Conservation (phyloP, 2,329 filamentous ascomycete species). For the Aspergillus amoenus region DNA sequence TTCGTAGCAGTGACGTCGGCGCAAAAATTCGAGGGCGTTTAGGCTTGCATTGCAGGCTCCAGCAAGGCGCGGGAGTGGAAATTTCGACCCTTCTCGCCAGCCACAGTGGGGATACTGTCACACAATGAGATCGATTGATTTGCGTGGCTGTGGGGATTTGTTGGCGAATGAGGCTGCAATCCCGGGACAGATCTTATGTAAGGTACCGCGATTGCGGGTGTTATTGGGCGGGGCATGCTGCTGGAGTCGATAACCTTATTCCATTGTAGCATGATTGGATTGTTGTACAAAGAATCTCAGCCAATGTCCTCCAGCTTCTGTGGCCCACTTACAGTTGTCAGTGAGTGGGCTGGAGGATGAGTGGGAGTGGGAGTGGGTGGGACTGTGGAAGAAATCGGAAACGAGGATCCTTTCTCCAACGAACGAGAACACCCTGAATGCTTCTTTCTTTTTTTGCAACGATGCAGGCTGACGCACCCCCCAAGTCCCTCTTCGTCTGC, state of each 20-base stretch:
- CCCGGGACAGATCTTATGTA: neutral
- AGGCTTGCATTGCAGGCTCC: too few species aligned
- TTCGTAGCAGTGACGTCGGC: neutral
- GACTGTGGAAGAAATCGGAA: too few species aligned
- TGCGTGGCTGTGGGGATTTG: neutral
- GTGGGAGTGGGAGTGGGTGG: too few species aligned
- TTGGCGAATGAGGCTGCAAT: neutral
- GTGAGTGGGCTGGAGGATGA: too few species aligned
- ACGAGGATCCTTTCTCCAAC: too few species aligned
- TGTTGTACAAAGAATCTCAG: too few species aligned
- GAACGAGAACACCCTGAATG: too few species aligned
- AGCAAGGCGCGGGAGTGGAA: too few species aligned
- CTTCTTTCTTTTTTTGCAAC: too few species aligned
- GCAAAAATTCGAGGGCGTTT: neutral
- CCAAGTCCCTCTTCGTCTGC: too few species aligned
- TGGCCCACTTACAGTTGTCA: neutral
- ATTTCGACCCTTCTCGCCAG: neutral
- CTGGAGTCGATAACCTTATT: neutral
- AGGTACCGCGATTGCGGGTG: neutral
- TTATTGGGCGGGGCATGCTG: neutral
- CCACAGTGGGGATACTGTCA: neutral
- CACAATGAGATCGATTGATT: slow-evolving; percentile 3
- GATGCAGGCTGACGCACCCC: too few species aligned
- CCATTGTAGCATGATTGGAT: neutral
- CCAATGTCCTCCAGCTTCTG: neutral